phyloP scores from a whole-genome alignment of 2,329 filamentous ascomycete species.

The Neonectria neomacrospora region DNA sequence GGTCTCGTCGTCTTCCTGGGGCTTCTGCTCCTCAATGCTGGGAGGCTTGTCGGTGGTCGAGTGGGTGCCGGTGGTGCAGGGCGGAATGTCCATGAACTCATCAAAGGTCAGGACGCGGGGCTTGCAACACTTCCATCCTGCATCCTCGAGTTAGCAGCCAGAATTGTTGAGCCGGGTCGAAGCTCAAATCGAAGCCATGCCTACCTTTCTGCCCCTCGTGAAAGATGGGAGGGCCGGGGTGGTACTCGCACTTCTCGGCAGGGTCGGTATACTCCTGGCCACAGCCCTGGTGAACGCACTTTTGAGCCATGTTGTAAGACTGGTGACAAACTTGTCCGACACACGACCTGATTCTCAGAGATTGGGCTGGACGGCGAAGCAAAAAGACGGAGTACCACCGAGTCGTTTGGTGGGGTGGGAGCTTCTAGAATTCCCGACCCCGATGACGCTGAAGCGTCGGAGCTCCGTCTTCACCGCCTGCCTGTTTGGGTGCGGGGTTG shows the following conservation, averaged over 20 bases:
- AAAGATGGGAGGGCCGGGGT: slow-evolving; percentile 93
- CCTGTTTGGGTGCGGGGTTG: slow-evolving; percentile 48
- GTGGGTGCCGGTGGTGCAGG: slow-evolving; percentile 93
- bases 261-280: slow-evolving; percentile 86
- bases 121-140: slow-evolving; percentile 99
- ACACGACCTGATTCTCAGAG: slow-evolving; percentile 15
- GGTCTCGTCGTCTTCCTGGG: slow-evolving; percentile 54
- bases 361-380: slow-evolving; percentile 14
- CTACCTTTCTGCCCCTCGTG: slow-evolving; percentile 98
- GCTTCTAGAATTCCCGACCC: slow-evolving; percentile 53
- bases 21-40: slow-evolving; percentile 70
- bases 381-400: slow-evolving; percentile 26
- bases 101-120: slow-evolving; percentile 96
- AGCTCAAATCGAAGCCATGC: slow-evolving; percentile 3
- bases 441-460: slow-evolving; percentile 42
- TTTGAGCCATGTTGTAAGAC: slow-evolving; percentile 70
- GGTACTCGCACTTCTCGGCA: slow-evolving; percentile 88
- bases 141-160: slow-evolving; percentile 23
- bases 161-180: neutral
- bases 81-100: slow-evolving; percentile 92
- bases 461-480: slow-evolving; percentile 49
- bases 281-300: slow-evolving; percentile 97
- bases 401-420: slow-evolving; percentile 49
- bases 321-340: slow-evolving; percentile 13
- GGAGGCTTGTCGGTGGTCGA: slow-evolving; percentile 82